Base-by-base conservation (phyloP, 2,329 filamentous ascomycete species). In the Alternaria triticina region DNA sequence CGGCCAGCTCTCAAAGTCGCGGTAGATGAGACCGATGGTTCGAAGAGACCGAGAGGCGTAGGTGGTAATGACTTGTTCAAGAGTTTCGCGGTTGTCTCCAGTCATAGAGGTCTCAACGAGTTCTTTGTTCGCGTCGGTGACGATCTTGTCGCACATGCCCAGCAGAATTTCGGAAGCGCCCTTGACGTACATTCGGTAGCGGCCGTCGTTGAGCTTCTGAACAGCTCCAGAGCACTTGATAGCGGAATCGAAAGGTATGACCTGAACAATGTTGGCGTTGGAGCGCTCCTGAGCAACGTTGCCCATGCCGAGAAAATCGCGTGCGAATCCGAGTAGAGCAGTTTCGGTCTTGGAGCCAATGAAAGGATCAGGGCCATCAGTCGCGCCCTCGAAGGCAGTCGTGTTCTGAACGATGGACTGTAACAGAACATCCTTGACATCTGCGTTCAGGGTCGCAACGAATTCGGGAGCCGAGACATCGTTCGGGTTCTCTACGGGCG, bases 1-100 rank as follows among this genome's bases (percentile, higher is more conserved):
- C 25, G 94, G 94, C 94, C 94, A 91, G 57, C 87, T 86, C 23
- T 92, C 87, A 69, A 96, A 97, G 71, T 97, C 94, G 59, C 89
- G 90, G 80, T 93, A 96, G 57, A 93, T 85, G 67, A 97, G 86
- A 46, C 90, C 92, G 70, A 97, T 96, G 1, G 94, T 96, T 66
- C 94, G 88, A 30, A 97, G 85, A 8, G 93, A 96, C 17, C 90
- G 87, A 25, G 87, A 88, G 10, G 94, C 94, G 76, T 97, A 97
- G 50, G 85, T 87, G 66, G 90, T 88, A 70, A 97, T 96, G 51
- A 93, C 84, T 22, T 85, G 82, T 68, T 87, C 86, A 66, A 97
- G 77, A 4, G 82, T 84, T 40, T 87, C 82, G 28, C 85, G 83
- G 67, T 90, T 87, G 13, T 87, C 83, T 2, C 82, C 79, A 1